These are phyloP conservation scores for Terana coerulea DNA, from an alignment of 768 basidiomycete species.

Conservation along the genomic window DNA sequence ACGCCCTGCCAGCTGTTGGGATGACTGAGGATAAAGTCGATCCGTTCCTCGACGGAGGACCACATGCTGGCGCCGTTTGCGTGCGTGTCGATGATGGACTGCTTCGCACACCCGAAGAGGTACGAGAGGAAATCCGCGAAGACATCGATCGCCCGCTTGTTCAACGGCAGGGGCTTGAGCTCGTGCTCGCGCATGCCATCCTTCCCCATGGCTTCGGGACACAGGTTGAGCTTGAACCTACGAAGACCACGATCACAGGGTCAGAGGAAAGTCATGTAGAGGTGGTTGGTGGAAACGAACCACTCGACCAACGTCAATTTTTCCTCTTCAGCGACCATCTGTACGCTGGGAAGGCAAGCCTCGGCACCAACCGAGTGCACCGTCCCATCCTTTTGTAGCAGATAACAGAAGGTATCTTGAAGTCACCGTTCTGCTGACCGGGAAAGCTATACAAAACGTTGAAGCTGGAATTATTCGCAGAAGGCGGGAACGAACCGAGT, in stretches of 20 bases:
- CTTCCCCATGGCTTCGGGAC: not conserved
- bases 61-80: slow-evolving; percentile 41
- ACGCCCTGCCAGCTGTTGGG: slow-evolving; percentile 65
- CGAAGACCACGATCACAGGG: not conserved
- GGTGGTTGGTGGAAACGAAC: slow-evolving; percentile 4
- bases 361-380: slow-evolving; percentile 43
- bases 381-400: slow-evolving; percentile 40
- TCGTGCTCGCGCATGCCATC: not conserved
- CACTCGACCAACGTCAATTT: slow-evolving; percentile 19
- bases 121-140: slow-evolving; percentile 10
- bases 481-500: slow-evolving; percentile 22
- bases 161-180: not conserved
- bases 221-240: slow-evolving; percentile 10
- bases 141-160: slow-evolving; percentile 5
- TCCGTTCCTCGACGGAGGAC: slow-evolving; percentile 37
- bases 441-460: slow-evolving; percentile 37
- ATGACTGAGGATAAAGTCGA: slow-evolving; percentile 54
- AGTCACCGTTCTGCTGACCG: slow-evolving; percentile 40
- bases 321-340: slow-evolving; percentile 38
- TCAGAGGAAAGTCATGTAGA: not conserved
- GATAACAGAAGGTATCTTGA: slow-evolving; percentile 46
- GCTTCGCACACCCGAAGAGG: slow-evolving; percentile 4
- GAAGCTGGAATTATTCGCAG: no score
- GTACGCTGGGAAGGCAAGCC: slow-evolving; percentile 35
- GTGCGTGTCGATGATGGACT: slow-evolving; percentile 26